Evolutionary conservation across 139 green algal species (phyloP).

Genomic region (Marvania coccoides): DNA sequence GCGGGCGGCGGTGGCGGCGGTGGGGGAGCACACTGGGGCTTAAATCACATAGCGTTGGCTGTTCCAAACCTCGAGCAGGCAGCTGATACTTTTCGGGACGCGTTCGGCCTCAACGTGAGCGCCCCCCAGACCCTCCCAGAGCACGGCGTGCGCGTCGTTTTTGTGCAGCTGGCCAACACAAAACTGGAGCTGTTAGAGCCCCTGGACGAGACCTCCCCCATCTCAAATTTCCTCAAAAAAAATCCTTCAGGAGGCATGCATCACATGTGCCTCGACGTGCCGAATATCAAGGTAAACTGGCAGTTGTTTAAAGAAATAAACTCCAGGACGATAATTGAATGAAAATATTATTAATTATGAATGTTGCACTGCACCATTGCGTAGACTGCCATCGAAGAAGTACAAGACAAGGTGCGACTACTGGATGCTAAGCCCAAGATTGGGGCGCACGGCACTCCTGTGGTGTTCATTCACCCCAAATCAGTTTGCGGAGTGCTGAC

Average conservation of each 20-base stretch:
- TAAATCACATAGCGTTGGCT: conserved; percentile 63
- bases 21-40: too few species aligned
- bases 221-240: conserved; percentile 43
- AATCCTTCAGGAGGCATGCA: conserved; percentile 52
- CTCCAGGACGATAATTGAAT: too few species aligned
- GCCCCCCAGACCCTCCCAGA: conserved; percentile 46
- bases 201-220: conserved; percentile 41
- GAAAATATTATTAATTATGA: too few species aligned
- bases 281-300: conserved; percentile 2
- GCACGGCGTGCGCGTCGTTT: conserved; percentile 57
- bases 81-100: conserved; percentile 32
- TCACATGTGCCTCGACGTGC: conserved; percentile 60
- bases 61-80: conserved; percentile 44
- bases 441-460: conserved; percentile 52
- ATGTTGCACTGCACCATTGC: too few species aligned
- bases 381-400: conserved; percentile 6
- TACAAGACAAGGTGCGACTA: conserved; percentile 14
- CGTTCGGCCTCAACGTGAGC: conserved; percentile 39
- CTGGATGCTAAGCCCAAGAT: conserved; percentile 38
- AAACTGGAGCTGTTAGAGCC: conserved; percentile 61
- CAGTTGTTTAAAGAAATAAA: too few species aligned
- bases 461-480: conserved; percentile 56
- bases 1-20: too few species aligned
- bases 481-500: conserved; percentile 47
- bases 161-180: conserved; percentile 53